A percentile compares a stretch with the other conserved stretches of the same genome.
These are phyloP conservation scores for Gyrodon tennesseensis DNA, from an alignment of 1,284 basidiomycete species.

Conservation along the genomic window DNA sequence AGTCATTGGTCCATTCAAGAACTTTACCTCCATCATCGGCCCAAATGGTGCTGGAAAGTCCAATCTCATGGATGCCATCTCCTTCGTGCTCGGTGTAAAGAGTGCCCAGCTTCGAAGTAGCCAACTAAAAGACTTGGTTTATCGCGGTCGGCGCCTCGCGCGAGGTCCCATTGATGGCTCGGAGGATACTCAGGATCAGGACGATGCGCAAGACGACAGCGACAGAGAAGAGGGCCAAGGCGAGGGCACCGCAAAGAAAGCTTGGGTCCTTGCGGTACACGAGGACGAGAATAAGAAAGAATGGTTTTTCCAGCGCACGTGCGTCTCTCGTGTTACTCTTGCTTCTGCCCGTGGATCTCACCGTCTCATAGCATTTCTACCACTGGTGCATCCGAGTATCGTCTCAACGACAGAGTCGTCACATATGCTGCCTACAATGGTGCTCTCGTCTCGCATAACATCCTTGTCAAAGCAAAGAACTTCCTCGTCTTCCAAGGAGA, in stretches of 20 bases:
- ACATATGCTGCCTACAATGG: slow-evolving; percentile 85
- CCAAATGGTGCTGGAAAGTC: slow-evolving; percentile 99
- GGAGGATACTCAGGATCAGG: slow-evolving; percentile 51
- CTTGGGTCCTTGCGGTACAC: slow-evolving; percentile 94
- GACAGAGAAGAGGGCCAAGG: slow-evolving; percentile 62
- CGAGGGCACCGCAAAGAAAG: slow-evolving; percentile 84
- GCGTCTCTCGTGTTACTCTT: slow-evolving; percentile 41
- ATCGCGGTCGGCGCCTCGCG: slow-evolving; percentile 81
- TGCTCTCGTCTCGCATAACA: slow-evolving; percentile 85
- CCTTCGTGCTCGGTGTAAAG: slow-evolving; percentile 97
- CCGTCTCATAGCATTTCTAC: slow-evolving; percentile 70
- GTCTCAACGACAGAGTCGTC: slow-evolving; percentile 74
- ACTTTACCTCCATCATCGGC: slow-evolving; percentile 95
- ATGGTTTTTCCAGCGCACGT: slow-evolving; percentile 91
- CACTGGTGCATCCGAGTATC: slow-evolving; percentile 85
- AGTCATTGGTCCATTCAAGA: slow-evolving; percentile 85
- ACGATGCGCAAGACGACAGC: slow-evolving; percentile 49
- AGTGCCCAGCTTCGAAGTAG: slow-evolving; percentile 91
- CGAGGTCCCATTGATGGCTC: slow-evolving; percentile 55
- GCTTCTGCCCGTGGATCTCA: slow-evolving; percentile 14
- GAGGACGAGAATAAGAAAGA: slow-evolving; percentile 75
- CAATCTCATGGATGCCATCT: slow-evolving; percentile 99
- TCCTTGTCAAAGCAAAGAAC: slow-evolving; percentile 99
- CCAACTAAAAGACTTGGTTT: slow-evolving; percentile 94
- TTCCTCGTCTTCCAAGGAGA: slow-evolving; percentile 99